Conservation (phyloP, 2,329 filamentous ascomycete species). For the Colletotrichum melonis region DNA sequence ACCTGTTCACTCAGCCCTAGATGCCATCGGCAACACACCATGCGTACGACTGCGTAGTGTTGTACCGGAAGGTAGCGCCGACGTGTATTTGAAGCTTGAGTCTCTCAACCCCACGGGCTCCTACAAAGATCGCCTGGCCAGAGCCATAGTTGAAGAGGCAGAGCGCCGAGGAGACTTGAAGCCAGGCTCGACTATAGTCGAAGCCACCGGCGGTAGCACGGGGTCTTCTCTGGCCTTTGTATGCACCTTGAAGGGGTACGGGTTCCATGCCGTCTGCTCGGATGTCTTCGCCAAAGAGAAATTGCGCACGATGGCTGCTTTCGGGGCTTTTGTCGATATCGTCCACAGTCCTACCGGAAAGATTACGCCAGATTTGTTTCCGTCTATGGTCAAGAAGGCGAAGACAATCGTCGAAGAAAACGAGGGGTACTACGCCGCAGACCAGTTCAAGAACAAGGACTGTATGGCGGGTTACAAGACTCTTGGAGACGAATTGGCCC, state of each 20-base stretch:
- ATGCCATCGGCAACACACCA: slow-evolving; percentile 32
- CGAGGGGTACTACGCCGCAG: slow-evolving; percentile 8
- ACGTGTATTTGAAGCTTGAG: slow-evolving; percentile 33
- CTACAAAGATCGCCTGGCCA: slow-evolving; percentile 33
- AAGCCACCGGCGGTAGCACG: slow-evolving; percentile 35
- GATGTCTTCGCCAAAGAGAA: slow-evolving; percentile 30
- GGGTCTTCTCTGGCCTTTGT: slow-evolving; percentile 31
- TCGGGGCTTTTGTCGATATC: slow-evolving; percentile 34
- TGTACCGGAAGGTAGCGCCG: slow-evolving; percentile 23
- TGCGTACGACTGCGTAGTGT: slow-evolving; percentile 24
- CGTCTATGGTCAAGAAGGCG: not conserved
- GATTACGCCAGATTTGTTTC: slow-evolving; percentile 30
- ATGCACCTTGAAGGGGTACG: slow-evolving; percentile 41
- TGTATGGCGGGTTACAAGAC: slow-evolving; percentile 26
- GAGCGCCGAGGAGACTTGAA: slow-evolving; percentile 16
- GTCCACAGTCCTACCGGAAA: slow-evolving; percentile 27
- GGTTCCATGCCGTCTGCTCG: slow-evolving; percentile 28
- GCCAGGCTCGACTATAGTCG: slow-evolving; percentile 20
- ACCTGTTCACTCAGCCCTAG: slow-evolving; percentile 2
- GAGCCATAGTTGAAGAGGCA: slow-evolving; percentile 28
- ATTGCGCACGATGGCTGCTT: slow-evolving; percentile 31
- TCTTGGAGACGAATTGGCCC: slow-evolving; percentile 17
- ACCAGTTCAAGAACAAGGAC: slow-evolving; percentile 35
- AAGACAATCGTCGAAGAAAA: slow-evolving; percentile 4
- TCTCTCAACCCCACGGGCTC: slow-evolving; percentile 31